Evolutionary conservation across 2,329 filamentous ascomycete genomes (phyloP), one percentile per base, ranked within the genome.

Genomic region (Penicillium concentricum): DNA sequence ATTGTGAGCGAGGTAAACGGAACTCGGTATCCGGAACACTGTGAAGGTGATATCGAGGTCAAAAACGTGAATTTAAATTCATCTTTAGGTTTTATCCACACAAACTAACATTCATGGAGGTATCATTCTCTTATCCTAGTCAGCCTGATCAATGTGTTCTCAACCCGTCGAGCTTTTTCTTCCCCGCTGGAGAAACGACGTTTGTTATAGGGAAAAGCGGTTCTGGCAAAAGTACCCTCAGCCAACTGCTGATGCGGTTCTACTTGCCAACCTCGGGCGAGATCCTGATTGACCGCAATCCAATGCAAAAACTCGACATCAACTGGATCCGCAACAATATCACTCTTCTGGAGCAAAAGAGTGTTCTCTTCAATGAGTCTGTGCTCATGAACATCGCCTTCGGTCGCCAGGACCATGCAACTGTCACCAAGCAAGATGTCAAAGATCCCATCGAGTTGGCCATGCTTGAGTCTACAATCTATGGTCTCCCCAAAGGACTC

Each of bases 191-290:
- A 0, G 80, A 89, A 59, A 85, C 88, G 3, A 91, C 87, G 0
- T 97, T 94, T 67, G 80, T 97, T 2, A 84, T 97, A 48, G 94
- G 93, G 0, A 84, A 82, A 66, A 96, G 91, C 67, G 94, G 94
- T 0, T 96, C 91, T 2, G 93, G 93, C 0, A 97, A 97, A 72
- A 96, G 91, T 64, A 97, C 93, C 0, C 69, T 97, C 1, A 87
- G 88, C 1, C 91, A 91, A 68, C 80, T 97, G 0, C 79, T 97
- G 0, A 80, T 92, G 49, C 84, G 87, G 13, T 89, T 95, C 64
- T 96, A 97, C 68, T 78, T 84, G 7, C 84, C 90, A 0, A 72
- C 76, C 0, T 76, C 76, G 0, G 93, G 92, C 0, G 72, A 82
- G 0, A 86, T 97, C 16, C 70, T 81, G 0, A 76, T 97, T 10